These are phyloP conservation scores for Holtermannia corniformis DNA, from an alignment of 768 basidiomycete species.

Conservation along the genomic window DNA sequence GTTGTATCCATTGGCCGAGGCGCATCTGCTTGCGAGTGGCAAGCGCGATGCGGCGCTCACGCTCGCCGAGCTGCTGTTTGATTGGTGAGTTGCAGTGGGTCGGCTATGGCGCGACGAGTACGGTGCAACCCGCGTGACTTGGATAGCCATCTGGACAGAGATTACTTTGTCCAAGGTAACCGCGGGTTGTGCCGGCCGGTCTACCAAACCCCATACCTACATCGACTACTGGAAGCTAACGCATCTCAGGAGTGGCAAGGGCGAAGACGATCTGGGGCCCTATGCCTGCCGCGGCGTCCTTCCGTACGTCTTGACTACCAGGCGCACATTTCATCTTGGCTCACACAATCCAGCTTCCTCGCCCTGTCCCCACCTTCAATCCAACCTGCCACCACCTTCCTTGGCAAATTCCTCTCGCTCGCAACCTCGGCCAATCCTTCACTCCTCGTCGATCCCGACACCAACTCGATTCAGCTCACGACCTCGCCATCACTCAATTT, in stretches of 20 bases:
- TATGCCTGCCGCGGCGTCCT: slow-evolving; percentile 79
- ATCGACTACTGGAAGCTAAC: no score
- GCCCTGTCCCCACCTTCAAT: slow-evolving; percentile 80
- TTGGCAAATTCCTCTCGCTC: slow-evolving; percentile 63
- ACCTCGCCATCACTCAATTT: slow-evolving; percentile 74
- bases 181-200: no score
- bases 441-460: slow-evolving; percentile 38
- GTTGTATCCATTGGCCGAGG: slow-evolving; percentile 63
- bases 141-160: neutral
- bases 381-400: slow-evolving; percentile 86
- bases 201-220: no score
- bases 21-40: slow-evolving; percentile 73
- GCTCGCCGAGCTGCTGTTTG: slow-evolving; percentile 74
- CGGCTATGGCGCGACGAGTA: no score
- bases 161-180: neutral
- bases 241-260: slow-evolving; percentile 29
- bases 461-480: slow-evolving; percentile 53
- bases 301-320: slow-evolving; percentile 52
- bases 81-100: slow-evolving; percentile 54
- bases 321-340: neutral
- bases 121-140: neutral
- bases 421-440: slow-evolving; percentile 49
- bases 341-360: slow-evolving; percentile 34
- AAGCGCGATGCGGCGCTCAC: slow-evolving; percentile 79
- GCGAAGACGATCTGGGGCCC: slow-evolving; percentile 52